These are phyloP conservation scores for Lentinula lateritia DNA, from an alignment of 768 basidiomycete species.

Conservation along the genomic window DNA sequence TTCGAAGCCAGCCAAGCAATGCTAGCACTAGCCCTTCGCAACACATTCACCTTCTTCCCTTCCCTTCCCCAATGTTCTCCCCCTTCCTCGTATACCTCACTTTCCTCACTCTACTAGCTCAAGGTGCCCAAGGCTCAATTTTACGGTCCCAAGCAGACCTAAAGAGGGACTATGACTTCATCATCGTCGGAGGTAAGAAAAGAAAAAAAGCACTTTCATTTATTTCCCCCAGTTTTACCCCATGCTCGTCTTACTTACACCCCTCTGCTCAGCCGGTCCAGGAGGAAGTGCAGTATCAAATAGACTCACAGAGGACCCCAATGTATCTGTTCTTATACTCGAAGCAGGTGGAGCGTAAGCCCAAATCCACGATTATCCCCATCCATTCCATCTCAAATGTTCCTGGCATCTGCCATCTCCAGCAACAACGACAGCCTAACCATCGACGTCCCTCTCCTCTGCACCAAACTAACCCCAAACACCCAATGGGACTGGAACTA, in stretches of 20 bases:
- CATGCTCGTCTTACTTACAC: neutral
- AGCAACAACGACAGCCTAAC: conserved; percentile 9
- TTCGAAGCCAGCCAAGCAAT: no score
- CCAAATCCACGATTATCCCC: no score
- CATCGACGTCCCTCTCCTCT: conserved; percentile 10
- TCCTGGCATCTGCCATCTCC: neutral
- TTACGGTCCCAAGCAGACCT: neutral
- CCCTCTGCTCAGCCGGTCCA: conserved; percentile 10
- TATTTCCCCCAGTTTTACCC: neutral
- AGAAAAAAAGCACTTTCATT: neutral
- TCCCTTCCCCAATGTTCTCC: neutral
- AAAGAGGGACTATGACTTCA: conserved; percentile 6
- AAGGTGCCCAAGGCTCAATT: neutral
- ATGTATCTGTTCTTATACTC: conserved; percentile 14
- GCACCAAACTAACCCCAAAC: conserved; percentile 9
- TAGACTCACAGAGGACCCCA: conserved; percentile 12
- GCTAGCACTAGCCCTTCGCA: neutral
- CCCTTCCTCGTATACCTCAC: neutral
- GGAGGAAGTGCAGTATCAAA: conserved; percentile 18
- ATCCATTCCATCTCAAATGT: neutral
- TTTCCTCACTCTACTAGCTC: neutral
- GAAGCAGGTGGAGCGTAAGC: conserved; percentile 15
- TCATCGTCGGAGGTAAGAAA: conserved; percentile 10
- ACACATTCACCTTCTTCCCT: neutral
- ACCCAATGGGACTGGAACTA: conserved; percentile 18